A percentile compares a stretch with the other conserved stretches of the same genome.
Conservation (phyloP, 352 stramenopile genomes). For the Globisporangium heterothallicum region DNA sequence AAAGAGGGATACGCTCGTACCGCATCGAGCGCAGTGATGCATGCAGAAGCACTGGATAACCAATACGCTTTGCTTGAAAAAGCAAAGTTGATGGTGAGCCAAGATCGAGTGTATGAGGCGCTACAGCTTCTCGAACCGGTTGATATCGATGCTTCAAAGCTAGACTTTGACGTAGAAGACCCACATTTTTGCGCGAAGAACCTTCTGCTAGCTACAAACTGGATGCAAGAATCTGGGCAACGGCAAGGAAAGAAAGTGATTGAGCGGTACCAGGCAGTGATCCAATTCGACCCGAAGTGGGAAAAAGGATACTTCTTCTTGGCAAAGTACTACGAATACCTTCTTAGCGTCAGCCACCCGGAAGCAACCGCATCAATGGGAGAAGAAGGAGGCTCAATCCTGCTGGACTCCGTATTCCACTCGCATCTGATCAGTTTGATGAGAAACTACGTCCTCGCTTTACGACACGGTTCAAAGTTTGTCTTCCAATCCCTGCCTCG, state of each 20-base stretch:
- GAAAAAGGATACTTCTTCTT: slow-evolving; percentile 92
- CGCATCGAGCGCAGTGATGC: slow-evolving; percentile 80
- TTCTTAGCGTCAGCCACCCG: slow-evolving; percentile 72
- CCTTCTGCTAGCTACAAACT: slow-evolving; percentile 93
- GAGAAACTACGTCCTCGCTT: slow-evolving; percentile 90
- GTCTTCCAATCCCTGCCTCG: slow-evolving; percentile 96
- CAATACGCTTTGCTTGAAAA: slow-evolving; percentile 70
- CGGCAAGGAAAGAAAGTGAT: slow-evolving; percentile 93
- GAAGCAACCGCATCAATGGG: slow-evolving; percentile 32
- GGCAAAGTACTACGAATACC: slow-evolving; percentile 89
- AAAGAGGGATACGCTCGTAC: slow-evolving; percentile 83
- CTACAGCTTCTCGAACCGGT: slow-evolving; percentile 81
- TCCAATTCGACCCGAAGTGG: slow-evolving; percentile 91
- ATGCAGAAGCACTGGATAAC: slow-evolving; percentile 74
- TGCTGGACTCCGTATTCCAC: slow-evolving; percentile 58
- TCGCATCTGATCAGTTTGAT: slow-evolving; percentile 87
- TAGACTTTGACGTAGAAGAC: slow-evolving; percentile 76
- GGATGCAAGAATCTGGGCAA: slow-evolving; percentile 93
- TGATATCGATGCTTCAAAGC: slow-evolving; percentile 64
- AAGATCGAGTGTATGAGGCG: slow-evolving; percentile 82
- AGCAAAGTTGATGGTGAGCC: slow-evolving; percentile 74
- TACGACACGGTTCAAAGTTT: slow-evolving; percentile 90
- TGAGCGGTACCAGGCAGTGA: slow-evolving; percentile 91
- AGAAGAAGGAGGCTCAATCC: slow-evolving; percentile 31
- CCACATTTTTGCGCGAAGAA: slow-evolving; percentile 77